Evolutionary conservation across 129 eudicot species (phyloP).

Genomic region (Flaveria bidentis): DNA sequence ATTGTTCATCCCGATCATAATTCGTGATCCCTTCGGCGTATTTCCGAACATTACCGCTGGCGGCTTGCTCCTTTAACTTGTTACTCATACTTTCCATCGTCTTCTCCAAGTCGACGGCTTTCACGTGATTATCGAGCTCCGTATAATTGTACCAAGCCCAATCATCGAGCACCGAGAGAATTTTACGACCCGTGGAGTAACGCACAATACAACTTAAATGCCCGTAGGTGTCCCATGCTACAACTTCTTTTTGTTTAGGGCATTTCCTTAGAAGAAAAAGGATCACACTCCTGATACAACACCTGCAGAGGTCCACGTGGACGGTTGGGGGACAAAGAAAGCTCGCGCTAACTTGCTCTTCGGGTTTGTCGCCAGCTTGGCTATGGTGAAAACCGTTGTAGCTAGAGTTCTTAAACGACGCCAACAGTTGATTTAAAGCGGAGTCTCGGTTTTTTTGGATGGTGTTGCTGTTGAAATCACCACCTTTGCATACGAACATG

Average conservation of each 20-base stretch:
- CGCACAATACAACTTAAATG: not conserved
- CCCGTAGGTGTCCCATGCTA: not conserved
- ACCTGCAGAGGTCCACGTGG: not conserved
- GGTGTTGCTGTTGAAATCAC: not conserved
- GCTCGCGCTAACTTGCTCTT: constrained; percentile 12
- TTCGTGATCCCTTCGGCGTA: not conserved
- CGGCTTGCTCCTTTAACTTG: not conserved
- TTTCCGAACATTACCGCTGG: not conserved
- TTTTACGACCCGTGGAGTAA: not conserved
- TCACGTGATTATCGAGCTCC: not conserved
- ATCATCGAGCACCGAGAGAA: not conserved
- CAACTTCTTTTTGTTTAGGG: not conserved
- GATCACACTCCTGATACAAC: not conserved
- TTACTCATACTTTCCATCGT: not conserved
- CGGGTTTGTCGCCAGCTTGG: not conserved
- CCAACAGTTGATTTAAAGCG: not conserved
- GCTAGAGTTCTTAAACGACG: not conserved
- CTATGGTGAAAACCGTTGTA: constrained; percentile 1
- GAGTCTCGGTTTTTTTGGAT: not conserved
- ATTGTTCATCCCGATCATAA: not conserved
- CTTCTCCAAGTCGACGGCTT: not conserved
- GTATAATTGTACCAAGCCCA: not conserved
- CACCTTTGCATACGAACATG: not conserved
- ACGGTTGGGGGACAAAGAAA: not conserved
- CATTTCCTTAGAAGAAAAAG: not conserved